These are phyloP conservation scores for Coemansia sp. DNA, from an alignment of 192 early-diverging fungal genomes.

Conservation along the genomic window DNA sequence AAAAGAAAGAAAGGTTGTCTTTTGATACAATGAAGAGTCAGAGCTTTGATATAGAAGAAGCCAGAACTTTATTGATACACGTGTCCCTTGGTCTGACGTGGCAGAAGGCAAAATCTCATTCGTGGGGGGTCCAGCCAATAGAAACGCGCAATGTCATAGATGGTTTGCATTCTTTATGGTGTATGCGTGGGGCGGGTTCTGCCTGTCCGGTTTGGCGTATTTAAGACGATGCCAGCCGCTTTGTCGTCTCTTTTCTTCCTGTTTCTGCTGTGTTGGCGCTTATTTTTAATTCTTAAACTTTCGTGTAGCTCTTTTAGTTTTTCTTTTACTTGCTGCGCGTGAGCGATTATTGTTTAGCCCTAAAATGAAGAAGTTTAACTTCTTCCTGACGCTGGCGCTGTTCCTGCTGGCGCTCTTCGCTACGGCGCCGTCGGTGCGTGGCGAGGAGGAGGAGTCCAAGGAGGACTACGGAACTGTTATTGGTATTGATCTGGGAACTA, in stretches of 20 bases:
- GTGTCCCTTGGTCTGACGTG: constrained; percentile 15
- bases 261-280: constrained; percentile 4
- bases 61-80: neutral
- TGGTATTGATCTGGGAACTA: constrained; percentile 97
- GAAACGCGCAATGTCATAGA: constrained; percentile 35
- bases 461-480: constrained; percentile 64
- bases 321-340: constrained; percentile 7
- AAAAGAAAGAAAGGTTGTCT: neutral
- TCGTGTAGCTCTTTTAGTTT: constrained; percentile 7
- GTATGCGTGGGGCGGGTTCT: neutral
- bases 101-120: constrained; percentile 32
- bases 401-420: constrained; percentile 46
- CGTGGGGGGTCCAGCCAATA: constrained; percentile 37
- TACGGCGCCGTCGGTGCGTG: constrained; percentile 39
- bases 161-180: constrained; percentile 14
- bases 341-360: constrained; percentile 14
- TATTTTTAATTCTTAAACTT: neutral
- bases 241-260: constrained; percentile 18
- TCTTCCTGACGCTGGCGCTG: constrained; percentile 52
- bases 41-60: neutral
- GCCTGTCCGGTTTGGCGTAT: constrained; percentile 12
- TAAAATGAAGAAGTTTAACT: constrained; percentile 43
- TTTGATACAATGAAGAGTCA: no score
- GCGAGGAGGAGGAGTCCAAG: constrained; percentile 46
- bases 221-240: constrained; percentile 17